Percentiles rank a stretch among this genome's conserved stretches.
Evolutionary conservation across 208 protist species (phyloP).

Genomic region (Crithidia thermophila): DNA sequence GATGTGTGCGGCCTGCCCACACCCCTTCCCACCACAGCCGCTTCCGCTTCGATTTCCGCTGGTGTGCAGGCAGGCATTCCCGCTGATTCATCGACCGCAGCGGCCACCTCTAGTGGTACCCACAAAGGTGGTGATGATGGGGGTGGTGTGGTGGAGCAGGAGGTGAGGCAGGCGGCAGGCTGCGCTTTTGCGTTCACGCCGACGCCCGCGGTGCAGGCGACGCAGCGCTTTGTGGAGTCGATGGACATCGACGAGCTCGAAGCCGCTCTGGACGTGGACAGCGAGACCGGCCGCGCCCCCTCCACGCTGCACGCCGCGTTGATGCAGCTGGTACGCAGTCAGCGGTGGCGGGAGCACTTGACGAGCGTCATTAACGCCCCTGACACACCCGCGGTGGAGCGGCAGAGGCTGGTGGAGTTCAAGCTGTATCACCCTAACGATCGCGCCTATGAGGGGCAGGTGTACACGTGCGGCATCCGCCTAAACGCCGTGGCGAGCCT

Average conservation of each 20-base stretch:
- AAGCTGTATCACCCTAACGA: slow-evolving; percentile 29
- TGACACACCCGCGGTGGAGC: neutral
- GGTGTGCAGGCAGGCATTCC: too few species aligned
- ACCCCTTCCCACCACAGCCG: too few species aligned
- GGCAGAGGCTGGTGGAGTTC: slow-evolving; percentile 16
- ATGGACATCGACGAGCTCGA: slow-evolving; percentile 28
- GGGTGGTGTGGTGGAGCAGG: neutral
- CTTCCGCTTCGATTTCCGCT: too few species aligned
- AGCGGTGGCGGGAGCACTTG: slow-evolving; percentile 35
- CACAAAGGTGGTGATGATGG: too few species aligned
- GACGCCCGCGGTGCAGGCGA: slow-evolving; percentile 12
- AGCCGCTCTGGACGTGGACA: slow-evolving; percentile 10
- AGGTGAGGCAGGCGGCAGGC: neutral
- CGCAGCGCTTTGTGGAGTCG: slow-evolving; percentile 8
- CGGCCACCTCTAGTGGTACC: too few species aligned
- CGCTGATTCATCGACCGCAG: too few species aligned
- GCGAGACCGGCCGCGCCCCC: neutral
- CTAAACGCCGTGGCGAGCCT: slow-evolving; percentile 36
- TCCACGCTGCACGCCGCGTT: slow-evolving; percentile 36
- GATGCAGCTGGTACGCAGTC: slow-evolving; percentile 12
- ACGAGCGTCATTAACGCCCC: slow-evolving; percentile 18
- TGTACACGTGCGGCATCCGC: slow-evolving; percentile 29
- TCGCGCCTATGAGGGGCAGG: slow-evolving; percentile 16
- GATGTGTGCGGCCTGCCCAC: slow-evolving; percentile 1
- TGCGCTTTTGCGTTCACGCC: slow-evolving; percentile 1